Evolutionary conservation across 257 asterid species (phyloP), one percentile per base, ranked within the genome.

Genomic region (Mentha longifolia): DNA sequence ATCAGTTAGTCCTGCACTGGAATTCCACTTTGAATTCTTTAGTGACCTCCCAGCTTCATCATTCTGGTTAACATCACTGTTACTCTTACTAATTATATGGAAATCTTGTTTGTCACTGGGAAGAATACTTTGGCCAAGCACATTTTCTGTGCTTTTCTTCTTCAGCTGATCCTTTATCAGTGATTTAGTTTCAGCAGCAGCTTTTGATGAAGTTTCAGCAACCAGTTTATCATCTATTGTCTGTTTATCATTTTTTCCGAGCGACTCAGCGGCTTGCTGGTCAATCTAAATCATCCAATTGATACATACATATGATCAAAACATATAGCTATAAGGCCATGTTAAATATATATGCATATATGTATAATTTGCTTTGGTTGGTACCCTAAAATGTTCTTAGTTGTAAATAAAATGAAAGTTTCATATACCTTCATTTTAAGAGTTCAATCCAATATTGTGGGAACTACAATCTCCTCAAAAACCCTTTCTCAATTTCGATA

Each of bases 191-290:
- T 82, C 96, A 37, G 81, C 73, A 12, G 71, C 25, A 14, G 69
- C 35, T 71, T 75, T 85, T 13, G 85, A 79, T 13, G 81, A 66
- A 35, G 73, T 73, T 39, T 80, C 87, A 14, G 58, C 54, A 75
- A 74, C 87, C 74, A 85, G 72, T 66, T 75, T 82, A 55, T 80
- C 92, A 57, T 79, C 92, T 42, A 82, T 74, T 74, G 85, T 82
- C 15, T 77, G 74, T 62, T 83, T 84, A 58, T 95, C 98, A 74
- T 80, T 82, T 83, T 95, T 92, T 37, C 90, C 74, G 14, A 95
- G 96, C 13, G 98, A 89, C 25, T 83, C 98, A 39, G 99, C 99
- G 67, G 99, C 99, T 89, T 95, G 98, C 79, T 88, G 95, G 78
- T 95, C 99, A 62, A 95, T 92, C 99, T 95, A 82, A 75, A 77